phyloP scores from a whole-genome alignment of 495 filamentous ascomycete species.

The Ramalina intermedia region DNA sequence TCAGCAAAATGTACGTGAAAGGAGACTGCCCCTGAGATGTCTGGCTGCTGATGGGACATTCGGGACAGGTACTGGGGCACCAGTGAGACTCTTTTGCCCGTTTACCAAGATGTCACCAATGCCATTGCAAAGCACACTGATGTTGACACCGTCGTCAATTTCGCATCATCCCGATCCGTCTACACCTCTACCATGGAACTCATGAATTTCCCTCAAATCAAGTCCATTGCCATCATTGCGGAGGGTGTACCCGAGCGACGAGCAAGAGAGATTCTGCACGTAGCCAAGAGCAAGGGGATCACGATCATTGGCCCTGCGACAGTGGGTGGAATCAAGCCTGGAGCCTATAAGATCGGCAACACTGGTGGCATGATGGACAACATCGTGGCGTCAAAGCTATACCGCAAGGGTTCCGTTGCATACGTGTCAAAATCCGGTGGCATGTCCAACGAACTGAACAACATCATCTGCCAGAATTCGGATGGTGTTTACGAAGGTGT shows the following conservation, averaged over 20 bases:
- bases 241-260: slow-evolving; percentile 98
- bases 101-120: slow-evolving; percentile 91
- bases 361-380: slow-evolving; percentile 99
- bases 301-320: slow-evolving; percentile 98
- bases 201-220: slow-evolving; percentile 94
- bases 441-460: slow-evolving; percentile 99
- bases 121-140: slow-evolving; percentile 94
- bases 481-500: slow-evolving; percentile 99
- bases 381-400: slow-evolving; percentile 99
- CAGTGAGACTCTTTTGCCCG: slow-evolving; percentile 94
- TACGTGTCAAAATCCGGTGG: slow-evolving; percentile 99
- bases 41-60: neutral
- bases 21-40: neutral
- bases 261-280: slow-evolving; percentile 90
- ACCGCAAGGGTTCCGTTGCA: slow-evolving; percentile 94
- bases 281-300: slow-evolving; percentile 94
- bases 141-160: slow-evolving; percentile 97
- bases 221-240: slow-evolving; percentile 95
- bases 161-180: slow-evolving; percentile 94
- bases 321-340: slow-evolving; percentile 98
- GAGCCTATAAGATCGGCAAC: slow-evolving; percentile 98
- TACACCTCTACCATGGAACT: slow-evolving; percentile 97
- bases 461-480: slow-evolving; percentile 89
- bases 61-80: slow-evolving; percentile 82
- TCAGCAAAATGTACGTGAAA: slow-evolving; percentile 81